Conservation (phyloP, 352 stramenopile species). For the Pythium pyrilobum region DNA sequence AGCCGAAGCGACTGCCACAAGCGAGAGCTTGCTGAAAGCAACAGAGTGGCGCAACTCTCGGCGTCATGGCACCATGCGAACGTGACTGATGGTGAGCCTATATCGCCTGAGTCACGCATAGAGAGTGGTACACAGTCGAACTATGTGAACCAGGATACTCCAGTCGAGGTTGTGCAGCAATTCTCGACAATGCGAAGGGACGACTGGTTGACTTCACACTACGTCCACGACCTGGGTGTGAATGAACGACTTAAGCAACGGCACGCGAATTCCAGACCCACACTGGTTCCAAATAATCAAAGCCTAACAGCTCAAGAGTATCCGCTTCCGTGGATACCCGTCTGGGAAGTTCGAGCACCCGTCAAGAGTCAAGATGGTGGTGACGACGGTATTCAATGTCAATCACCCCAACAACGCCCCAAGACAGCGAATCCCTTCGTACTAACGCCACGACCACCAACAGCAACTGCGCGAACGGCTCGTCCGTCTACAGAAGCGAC, state of each 20-base stretch:
- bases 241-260: neutral
- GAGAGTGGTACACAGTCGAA: neutral
- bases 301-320: constrained; percentile 12
- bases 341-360: constrained; percentile 13
- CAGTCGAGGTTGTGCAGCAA: neutral
- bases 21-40: too few relatives aligned
- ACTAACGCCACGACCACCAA: neutral
- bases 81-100: too few relatives aligned
- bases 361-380: neutral
- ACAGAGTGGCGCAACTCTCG: too few relatives aligned
- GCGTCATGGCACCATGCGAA: too few relatives aligned
- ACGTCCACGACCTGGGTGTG: constrained; percentile 17
- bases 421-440: neutral
- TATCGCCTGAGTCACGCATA: too few relatives aligned
- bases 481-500: neutral
- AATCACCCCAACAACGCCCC: neutral
- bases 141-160: neutral
- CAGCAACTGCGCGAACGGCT: neutral
- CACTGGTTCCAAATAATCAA: constrained; percentile 14
- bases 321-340: constrained; percentile 21
- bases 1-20: constrained; percentile 10
- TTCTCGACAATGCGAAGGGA: constrained; percentile 8
- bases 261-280: neutral
- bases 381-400: neutral
- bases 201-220: constrained; percentile 38